Conservation (phyloP, 345 rosid species). For the Clarkia xantiana region DNA sequence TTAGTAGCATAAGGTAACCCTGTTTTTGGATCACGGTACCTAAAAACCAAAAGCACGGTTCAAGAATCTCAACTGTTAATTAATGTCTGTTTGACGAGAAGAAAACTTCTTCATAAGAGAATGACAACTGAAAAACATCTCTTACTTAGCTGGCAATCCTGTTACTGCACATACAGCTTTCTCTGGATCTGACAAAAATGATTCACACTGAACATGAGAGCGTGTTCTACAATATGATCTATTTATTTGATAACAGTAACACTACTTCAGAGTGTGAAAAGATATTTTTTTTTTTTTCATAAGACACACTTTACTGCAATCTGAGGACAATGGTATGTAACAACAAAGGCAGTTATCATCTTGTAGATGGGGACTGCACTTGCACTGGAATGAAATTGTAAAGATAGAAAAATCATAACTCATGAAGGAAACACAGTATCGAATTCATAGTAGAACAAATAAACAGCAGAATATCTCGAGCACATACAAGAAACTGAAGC, state of each 20-base stretch:
- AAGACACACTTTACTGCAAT: too few relatives aligned
- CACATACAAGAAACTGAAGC: slow-evolving; percentile 46
- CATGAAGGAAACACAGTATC: too few relatives aligned
- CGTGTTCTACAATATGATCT: neutral
- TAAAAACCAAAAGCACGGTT: slow-evolving; percentile 12
- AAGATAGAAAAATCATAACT: too few relatives aligned
- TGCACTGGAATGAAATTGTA: too few relatives aligned
- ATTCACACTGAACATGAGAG: slow-evolving; percentile 2
- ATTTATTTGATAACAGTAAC: too few relatives aligned
- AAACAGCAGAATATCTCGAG: neutral
- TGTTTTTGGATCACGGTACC: slow-evolving; percentile 94
- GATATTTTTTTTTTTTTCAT: too few relatives aligned
- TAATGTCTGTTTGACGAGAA: slow-evolving; percentile 5
- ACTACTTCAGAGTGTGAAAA: too few relatives aligned
- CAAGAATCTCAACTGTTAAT: neutral
- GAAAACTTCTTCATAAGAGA: neutral
- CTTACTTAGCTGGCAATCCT: slow-evolving; percentile 95
- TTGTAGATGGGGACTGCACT: too few relatives aligned
- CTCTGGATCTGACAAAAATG: slow-evolving; percentile 54
- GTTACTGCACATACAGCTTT: slow-evolving; percentile 69
- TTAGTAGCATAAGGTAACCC: slow-evolving; percentile 70
- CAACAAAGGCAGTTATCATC: too few relatives aligned
- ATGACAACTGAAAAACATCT: neutral
- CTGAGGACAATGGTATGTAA: too few relatives aligned
- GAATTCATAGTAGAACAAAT: neutral